phyloP scores from a whole-genome alignment of 2,329 filamentous ascomycete genomes.

The Thermothelomyces thermophilus region DNA sequence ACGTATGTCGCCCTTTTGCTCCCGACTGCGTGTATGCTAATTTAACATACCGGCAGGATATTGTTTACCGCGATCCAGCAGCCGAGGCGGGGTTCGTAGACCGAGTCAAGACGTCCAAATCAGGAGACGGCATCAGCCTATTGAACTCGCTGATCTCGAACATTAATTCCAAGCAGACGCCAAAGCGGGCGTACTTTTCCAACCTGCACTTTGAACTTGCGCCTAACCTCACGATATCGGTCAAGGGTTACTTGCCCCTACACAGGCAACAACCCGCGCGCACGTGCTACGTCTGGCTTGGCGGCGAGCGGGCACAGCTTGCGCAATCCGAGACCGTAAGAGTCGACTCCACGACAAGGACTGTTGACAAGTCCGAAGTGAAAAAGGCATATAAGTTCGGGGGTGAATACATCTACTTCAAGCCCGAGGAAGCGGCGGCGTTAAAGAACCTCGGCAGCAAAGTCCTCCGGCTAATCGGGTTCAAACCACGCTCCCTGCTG shows the following conservation, averaged over 20 bases:
- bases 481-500: slow-evolving; percentile 72
- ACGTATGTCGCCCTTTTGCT: slow-evolving; percentile 50
- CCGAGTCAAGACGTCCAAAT: slow-evolving; percentile 57
- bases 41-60: slow-evolving; percentile 53
- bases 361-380: slow-evolving; percentile 73
- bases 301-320: slow-evolving; percentile 78
- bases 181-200: slow-evolving; percentile 79
- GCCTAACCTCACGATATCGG: slow-evolving; percentile 75
- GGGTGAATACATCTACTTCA: slow-evolving; percentile 81
- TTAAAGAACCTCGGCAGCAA: slow-evolving; percentile 77
- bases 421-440: slow-evolving; percentile 70
- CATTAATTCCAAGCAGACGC: slow-evolving; percentile 82
- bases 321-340: slow-evolving; percentile 66
- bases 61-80: slow-evolving; percentile 74
- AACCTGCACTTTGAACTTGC: slow-evolving; percentile 83
- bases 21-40: not conserved
- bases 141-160: slow-evolving; percentile 76
- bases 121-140: slow-evolving; percentile 68
- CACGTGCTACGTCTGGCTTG: slow-evolving; percentile 81
- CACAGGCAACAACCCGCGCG: slow-evolving; percentile 76
- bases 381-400: slow-evolving; percentile 96
- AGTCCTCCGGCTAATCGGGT: slow-evolving; percentile 82
- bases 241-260: slow-evolving; percentile 87
- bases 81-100: slow-evolving; percentile 60
- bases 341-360: slow-evolving; percentile 70